Evolutionary conservation across 306 rosid genomes (phyloP).

Genomic region (Glycine latifolia): DNA sequence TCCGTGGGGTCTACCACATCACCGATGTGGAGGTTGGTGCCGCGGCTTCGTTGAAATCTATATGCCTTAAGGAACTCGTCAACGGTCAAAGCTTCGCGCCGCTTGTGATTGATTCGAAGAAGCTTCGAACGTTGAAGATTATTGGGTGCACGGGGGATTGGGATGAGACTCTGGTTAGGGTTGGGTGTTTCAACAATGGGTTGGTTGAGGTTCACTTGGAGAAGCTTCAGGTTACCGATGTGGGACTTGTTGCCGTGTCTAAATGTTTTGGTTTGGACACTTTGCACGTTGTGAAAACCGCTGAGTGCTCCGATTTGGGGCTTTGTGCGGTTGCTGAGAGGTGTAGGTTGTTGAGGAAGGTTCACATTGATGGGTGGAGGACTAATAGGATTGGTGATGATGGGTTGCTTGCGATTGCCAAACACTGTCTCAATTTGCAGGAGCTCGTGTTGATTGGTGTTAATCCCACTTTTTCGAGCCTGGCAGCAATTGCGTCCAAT

Average conservation of each 20-base stretch:
- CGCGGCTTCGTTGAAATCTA: slow-evolving; percentile 63
- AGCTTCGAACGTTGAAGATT: slow-evolving; percentile 65
- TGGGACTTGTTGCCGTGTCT: slow-evolving; percentile 70
- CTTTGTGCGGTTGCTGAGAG: slow-evolving; percentile 63
- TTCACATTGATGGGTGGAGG: slow-evolving; percentile 92
- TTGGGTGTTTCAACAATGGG: slow-evolving; percentile 53
- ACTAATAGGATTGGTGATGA: slow-evolving; percentile 78
- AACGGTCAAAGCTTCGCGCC: slow-evolving; percentile 75
- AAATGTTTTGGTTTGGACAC: slow-evolving; percentile 64
- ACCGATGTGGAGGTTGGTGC: slow-evolving; percentile 54
- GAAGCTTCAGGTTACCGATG: slow-evolving; percentile 82
- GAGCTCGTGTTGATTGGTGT: slow-evolving; percentile 85
- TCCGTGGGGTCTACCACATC: slow-evolving; percentile 57
- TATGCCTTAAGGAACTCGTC: slow-evolving; percentile 70
- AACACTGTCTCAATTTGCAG: slow-evolving; percentile 64
- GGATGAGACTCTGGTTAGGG: slow-evolving; percentile 64
- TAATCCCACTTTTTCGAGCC: slow-evolving; percentile 65
- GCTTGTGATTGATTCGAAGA: slow-evolving; percentile 65
- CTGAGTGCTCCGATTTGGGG: slow-evolving; percentile 76
- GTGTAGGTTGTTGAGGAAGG: slow-evolving; percentile 75
- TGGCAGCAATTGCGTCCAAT: slow-evolving; percentile 64
- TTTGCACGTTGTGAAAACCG: slow-evolving; percentile 69
- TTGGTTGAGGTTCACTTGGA: slow-evolving; percentile 76
- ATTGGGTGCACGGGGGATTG: slow-evolving; percentile 82
- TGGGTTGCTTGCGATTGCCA: slow-evolving; percentile 70